Base-by-base conservation (phyloP, 139 green algal species). In the Chlamydomonas schloesseri region DNA sequence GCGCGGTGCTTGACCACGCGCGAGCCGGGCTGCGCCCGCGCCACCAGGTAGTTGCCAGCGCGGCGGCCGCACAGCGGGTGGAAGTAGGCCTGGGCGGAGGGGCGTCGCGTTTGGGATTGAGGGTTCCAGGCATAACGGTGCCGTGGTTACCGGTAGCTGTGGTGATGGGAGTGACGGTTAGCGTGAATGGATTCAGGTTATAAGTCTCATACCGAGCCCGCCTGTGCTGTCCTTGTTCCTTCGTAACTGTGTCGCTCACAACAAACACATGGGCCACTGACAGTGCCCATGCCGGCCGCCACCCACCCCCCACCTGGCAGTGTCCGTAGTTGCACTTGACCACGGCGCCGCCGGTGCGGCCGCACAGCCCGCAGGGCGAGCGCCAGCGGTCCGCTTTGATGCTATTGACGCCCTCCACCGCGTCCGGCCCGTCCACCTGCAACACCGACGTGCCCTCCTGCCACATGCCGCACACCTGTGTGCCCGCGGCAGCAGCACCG, bases 21-120 rank as follows among this genome's bases (percentile, higher is more conserved):
- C 3, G 81, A 68, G 26, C 68, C 70, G 33, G 73, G 24, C 57
- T 64, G 34, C 42, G 72, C 1, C 13, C 75, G 82, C 3, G 75
- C 82, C 15, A 84, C 47, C 65, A 97, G 83, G 91, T 97, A 96
- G 71, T 70, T 93, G 83, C 80, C 95, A 18, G 74, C 84, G 77
- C 95, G 94, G 42, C 96, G 92, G 21, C 86, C 95, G 86, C 96
- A 99, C 65, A 98, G 84, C 37, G 95, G 93, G 90, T 99, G 96
- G 87, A 98, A 97, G 82, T 31, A 79, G 23, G 65, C 80, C 68
- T 50, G 42, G 8, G n/a, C n/a, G n/a, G n/a, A n/a, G n/a, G n/a
- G n/a, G n/a, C n/a, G n/a, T n/a, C n/a, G n/a, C n/a, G n/a, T n/a
- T n/a, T n/a, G n/a, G n/a, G n/a, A n/a, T n/a, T n/a, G n/a, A n/a